Evolutionary conservation across 2,329 filamentous ascomycete genomes (phyloP).

Genomic region (Alternaria conjuncta): DNA sequence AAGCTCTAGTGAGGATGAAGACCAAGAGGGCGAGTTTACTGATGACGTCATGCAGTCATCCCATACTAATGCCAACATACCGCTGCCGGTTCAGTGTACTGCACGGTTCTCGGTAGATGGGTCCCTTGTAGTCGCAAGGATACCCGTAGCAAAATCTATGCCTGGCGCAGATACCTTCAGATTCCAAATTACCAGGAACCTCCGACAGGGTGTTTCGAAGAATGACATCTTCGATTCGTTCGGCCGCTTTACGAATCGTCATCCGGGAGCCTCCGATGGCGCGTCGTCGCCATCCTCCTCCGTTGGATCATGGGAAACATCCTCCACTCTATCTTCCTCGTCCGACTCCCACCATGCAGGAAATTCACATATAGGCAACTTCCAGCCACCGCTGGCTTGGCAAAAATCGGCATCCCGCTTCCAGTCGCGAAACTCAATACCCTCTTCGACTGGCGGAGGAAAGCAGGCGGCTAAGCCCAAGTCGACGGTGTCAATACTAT

Average conservation of each 20-base stretch:
- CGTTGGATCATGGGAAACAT: conserved; percentile 43
- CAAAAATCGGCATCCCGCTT: conserved; percentile 61
- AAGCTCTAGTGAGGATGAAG: conserved; percentile 85
- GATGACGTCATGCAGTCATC: conserved; percentile 60
- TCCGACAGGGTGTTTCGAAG: conserved; percentile 35
- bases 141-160: conserved; percentile 53
- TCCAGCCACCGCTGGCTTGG: conserved; percentile 60
- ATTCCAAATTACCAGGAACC: conserved; percentile 36
- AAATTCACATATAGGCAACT: conserved; percentile 51
- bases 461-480: conserved; percentile 56
- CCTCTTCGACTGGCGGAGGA: conserved; percentile 38
- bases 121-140: conserved; percentile 56
- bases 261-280: conserved; percentile 28
- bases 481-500: conserved; percentile 76
- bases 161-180: conserved; percentile 26
- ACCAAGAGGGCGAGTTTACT: conserved; percentile 59
- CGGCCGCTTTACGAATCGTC: conserved; percentile 53
- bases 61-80: conserved; percentile 69
- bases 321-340: conserved; percentile 48
- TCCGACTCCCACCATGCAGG: conserved; percentile 49
- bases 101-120: conserved; percentile 65
- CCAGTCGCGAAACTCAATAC: conserved; percentile 57
- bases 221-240: conserved; percentile 69
- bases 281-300: conserved; percentile 38
- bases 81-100: conserved; percentile 64